Evolutionary conservation across 2,329 filamentous ascomycete genomes (phyloP), one percentile per base, ranked within the genome.

Genomic region (Fusarium napiforme): DNA sequence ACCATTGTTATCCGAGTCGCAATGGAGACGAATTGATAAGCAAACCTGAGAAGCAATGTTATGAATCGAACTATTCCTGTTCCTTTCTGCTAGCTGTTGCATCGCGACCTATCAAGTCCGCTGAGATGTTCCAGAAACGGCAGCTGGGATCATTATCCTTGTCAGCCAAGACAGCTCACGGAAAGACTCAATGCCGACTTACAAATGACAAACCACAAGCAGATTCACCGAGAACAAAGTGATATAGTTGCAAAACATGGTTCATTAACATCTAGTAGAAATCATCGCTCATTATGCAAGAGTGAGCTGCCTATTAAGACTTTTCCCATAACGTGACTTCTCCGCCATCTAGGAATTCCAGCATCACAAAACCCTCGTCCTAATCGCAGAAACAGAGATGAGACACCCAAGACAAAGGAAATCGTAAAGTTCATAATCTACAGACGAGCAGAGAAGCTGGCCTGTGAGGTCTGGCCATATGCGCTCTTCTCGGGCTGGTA

Each of bases 401-500:
- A 42, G 18, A 21, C 12, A 37, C 34, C 32, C 32, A 21, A 39
- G 26, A 60, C 56, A 65, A 45, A 45, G 5, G 18, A 57, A 40
- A 30, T 64, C 70, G 47, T 61, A 55, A 40, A 49, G n/a, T 15
- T 70, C 59, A 55, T 56, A 65, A 62, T 56, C 37, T 73, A 73
- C 12, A 73, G 62, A 4, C 71, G 71, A 56, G 71, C 57, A 18
- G 70, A 71, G 47, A 73, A 67, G 37, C 40, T 73, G 30, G 60
- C 12, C 26, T 47, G 28, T 3, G 46, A 9, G 9, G 5, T 59
- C 32, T 73, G 57, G 15, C 71, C 71, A n/a, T 73, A 73, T 2
- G 71, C 67, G 12, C 71, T 73, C 39, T 52, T 68, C 49, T 73
- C 62, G 6, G 71, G 67, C 63, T 76, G 63, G 23, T 78, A 75